phyloP scores from a whole-genome alignment of 805 yeast species.

The Candida succiphila region DNA sequence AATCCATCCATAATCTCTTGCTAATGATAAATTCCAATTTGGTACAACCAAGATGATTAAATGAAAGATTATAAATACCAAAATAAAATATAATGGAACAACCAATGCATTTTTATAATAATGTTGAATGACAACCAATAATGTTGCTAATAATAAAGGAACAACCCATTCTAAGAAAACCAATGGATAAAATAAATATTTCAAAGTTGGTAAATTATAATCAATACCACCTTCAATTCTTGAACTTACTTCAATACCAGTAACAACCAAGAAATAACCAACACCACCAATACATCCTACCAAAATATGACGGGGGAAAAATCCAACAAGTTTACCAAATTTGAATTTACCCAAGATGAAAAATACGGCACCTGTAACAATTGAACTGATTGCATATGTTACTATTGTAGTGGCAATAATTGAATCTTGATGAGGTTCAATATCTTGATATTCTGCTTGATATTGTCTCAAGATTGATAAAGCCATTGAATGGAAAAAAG shows the following conservation, averaged over 20 bases:
- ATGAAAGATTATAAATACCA: constrained; percentile 64
- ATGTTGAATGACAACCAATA: constrained; percentile 55
- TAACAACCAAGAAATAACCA: constrained; percentile 81
- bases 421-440: constrained; percentile 31
- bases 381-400: constrained; percentile 72
- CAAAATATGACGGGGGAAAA: constrained; percentile 90
- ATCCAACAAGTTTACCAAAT: constrained; percentile 83
- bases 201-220: constrained; percentile 50
- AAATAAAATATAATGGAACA: constrained; percentile 73
- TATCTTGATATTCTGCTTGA: constrained; percentile 28
- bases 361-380: constrained; percentile 82
- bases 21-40: constrained; percentile 44
- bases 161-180: constrained; percentile 56
- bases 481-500: constrained; percentile 96
- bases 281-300: constrained; percentile 99
- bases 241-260: constrained; percentile 89
- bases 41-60: constrained; percentile 57
- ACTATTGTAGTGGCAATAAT: constrained; percentile 80
- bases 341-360: constrained; percentile 65
- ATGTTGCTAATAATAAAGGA: constrained; percentile 55
- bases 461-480: constrained; percentile 37
- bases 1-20: constrained; percentile 78
- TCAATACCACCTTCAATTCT: constrained; percentile 65
- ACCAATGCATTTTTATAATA: constrained; percentile 52
- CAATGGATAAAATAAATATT: constrained; percentile 30